Evolutionary conservation across 495 filamentous ascomycete species (phyloP).

Genomic region (Tuber aestivum): DNA sequence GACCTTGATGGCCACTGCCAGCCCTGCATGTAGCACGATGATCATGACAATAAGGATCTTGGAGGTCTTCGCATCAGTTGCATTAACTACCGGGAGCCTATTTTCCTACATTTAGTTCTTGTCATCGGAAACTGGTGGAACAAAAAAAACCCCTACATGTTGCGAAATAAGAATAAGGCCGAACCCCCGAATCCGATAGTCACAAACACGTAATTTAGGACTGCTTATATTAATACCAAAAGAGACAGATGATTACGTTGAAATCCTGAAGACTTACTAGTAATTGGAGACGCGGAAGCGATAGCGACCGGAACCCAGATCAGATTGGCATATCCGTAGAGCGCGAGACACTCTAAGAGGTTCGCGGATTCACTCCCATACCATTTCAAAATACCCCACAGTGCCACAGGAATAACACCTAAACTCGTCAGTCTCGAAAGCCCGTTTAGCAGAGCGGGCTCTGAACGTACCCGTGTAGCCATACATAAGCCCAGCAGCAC

Average conservation of each 20-base stretch:
- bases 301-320: constrained; percentile 95
- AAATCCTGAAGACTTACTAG: constrained; percentile 37
- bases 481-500: constrained; percentile 58
- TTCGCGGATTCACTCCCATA: constrained; percentile 85
- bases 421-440: neutral
- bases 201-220: constrained; percentile 91
- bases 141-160: constrained; percentile 55
- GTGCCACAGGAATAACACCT: constrained; percentile 59
- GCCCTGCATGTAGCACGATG: constrained; percentile 73
- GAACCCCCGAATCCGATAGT: constrained; percentile 80
- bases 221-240: constrained; percentile 13
- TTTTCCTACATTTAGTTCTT: neutral
- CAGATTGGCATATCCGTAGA: constrained; percentile 93
- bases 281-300: constrained; percentile 78
- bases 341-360: constrained; percentile 82
- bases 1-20: constrained; percentile 89
- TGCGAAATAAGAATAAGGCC: constrained; percentile 80
- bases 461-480: constrained; percentile 69
- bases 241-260: neutral
- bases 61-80: constrained; percentile 84
- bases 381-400: constrained; percentile 89
- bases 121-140: constrained; percentile 20
- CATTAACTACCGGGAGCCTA: constrained; percentile 72
- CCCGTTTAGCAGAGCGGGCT: neutral
- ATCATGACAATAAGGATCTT: constrained; percentile 81